These are phyloP conservation scores for Theileria equi DNA, from an alignment of 169 alveolate genomes.

Conservation along the genomic window DNA sequence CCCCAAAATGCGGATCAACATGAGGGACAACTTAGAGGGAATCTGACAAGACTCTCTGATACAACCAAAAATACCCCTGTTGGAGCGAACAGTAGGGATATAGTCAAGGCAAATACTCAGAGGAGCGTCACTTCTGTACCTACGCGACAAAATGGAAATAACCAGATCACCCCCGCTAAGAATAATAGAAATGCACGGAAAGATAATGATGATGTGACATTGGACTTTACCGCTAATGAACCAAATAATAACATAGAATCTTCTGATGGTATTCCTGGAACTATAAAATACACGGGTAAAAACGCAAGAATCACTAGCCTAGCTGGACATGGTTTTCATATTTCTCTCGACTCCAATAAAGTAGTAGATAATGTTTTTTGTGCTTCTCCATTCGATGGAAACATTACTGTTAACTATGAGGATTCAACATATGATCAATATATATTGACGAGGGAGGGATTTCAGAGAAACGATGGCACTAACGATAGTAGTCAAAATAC, in stretches of 20 bases:
- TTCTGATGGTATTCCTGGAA: constrained; percentile 17
- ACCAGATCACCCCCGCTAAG: too few relatives aligned
- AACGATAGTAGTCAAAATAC: background rate
- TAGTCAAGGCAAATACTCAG: too few relatives aligned
- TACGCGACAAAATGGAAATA: too few relatives aligned
- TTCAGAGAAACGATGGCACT: background rate
- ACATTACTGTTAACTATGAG: constrained; percentile 15
- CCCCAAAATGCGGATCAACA: too few relatives aligned
- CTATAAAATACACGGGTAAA: constrained; percentile 13
- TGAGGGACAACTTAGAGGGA: too few relatives aligned
- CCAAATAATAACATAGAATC: constrained; percentile 4
- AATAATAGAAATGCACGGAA: background rate
- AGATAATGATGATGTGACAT: background rate
- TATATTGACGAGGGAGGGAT: constrained; percentile 2
- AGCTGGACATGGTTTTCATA: background rate
- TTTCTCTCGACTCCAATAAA: background rate
- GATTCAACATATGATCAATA: constrained; percentile 24
- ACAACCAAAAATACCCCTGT: too few relatives aligned
- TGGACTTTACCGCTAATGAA: constrained; percentile 20
- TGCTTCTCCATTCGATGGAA: constrained; percentile 43
- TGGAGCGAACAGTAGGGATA: too few relatives aligned
- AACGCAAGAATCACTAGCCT: background rate
- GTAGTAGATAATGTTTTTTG: constrained; percentile 16
- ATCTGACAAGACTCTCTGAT: too few relatives aligned
- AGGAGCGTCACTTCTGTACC: too few relatives aligned